These are phyloP conservation scores for Lenwebbia sp. DNA, from an alignment of 345 rosid genomes.

Conservation along the genomic window DNA sequence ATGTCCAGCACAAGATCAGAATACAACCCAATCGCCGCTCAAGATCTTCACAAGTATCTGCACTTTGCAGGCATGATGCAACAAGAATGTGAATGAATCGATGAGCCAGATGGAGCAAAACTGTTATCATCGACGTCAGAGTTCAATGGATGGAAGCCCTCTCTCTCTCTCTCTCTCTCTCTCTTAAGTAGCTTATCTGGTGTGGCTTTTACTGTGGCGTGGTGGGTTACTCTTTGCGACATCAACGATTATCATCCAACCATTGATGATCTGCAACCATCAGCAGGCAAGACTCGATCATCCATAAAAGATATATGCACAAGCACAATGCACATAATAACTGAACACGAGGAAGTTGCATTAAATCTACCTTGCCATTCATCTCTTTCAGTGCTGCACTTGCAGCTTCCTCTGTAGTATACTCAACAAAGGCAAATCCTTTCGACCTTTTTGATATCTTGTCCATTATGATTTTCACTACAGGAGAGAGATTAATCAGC, in stretches of 20 bases:
- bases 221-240: conserved; percentile 62
- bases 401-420: conserved; percentile 91
- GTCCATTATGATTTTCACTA: conserved; percentile 93
- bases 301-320: neutral
- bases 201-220: conserved; percentile 23
- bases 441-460: conserved; percentile 95
- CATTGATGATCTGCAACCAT: conserved; percentile 72
- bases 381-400: conserved; percentile 77
- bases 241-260: conserved; percentile 98
- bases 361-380: conserved; percentile 71
- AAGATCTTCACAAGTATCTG: neutral
- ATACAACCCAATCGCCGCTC: neutral
- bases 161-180: neutral
- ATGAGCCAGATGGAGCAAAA: neutral
- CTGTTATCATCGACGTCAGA: neutral
- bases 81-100: neutral
- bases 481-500: neutral
- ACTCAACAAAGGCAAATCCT: conserved; percentile 86
- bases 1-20: neutral
- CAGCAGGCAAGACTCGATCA: neutral
- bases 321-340: neutral
- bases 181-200: conserved; percentile 5
- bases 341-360: neutral
- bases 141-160: no score
- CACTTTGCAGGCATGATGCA: neutral